phyloP scores from a whole-genome alignment of 1,284 basidiomycete genomes.

The Mycena sp. region DNA sequence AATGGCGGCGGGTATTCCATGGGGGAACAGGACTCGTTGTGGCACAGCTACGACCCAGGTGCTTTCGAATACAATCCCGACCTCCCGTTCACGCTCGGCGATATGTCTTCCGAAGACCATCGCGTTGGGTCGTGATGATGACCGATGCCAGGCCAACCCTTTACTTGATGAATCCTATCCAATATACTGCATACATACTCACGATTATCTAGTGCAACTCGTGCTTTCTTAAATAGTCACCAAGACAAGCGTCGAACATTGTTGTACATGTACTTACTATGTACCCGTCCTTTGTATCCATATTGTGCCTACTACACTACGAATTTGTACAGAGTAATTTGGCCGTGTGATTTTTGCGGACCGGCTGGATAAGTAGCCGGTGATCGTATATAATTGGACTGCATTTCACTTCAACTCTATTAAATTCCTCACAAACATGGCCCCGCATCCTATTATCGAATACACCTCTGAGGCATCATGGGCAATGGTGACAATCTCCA shows the following conservation, averaged over 20 bases:
- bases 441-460: constrained; percentile 71
- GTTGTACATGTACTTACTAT: constrained; percentile 22
- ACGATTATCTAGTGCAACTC: background rate
- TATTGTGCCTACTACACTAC: constrained; percentile 18
- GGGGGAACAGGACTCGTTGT: constrained; percentile 70
- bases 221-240: background rate
- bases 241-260: no score
- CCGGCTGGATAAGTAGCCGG: constrained; percentile 8
- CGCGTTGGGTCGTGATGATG: no score
- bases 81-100: constrained; percentile 67
- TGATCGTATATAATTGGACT: constrained; percentile 9
- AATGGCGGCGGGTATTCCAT: constrained; percentile 53
- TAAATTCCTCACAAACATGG: constrained; percentile 48
- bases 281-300: constrained; percentile 16
- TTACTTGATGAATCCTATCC: no score
- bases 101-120: constrained; percentile 27
- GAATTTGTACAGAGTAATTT: background rate
- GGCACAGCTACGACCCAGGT: constrained; percentile 77
- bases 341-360: background rate
- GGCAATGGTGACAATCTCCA: constrained; percentile 70
- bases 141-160: background rate
- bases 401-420: background rate
- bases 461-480: constrained; percentile 84
- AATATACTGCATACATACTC: background rate
- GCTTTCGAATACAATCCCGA: constrained; percentile 80